Percentiles rank a stretch among this genome's conserved stretches.
These are phyloP conservation scores for Pythium insidiosum DNA, from an alignment of 352 stramenopile species.

Conservation along the genomic window DNA sequence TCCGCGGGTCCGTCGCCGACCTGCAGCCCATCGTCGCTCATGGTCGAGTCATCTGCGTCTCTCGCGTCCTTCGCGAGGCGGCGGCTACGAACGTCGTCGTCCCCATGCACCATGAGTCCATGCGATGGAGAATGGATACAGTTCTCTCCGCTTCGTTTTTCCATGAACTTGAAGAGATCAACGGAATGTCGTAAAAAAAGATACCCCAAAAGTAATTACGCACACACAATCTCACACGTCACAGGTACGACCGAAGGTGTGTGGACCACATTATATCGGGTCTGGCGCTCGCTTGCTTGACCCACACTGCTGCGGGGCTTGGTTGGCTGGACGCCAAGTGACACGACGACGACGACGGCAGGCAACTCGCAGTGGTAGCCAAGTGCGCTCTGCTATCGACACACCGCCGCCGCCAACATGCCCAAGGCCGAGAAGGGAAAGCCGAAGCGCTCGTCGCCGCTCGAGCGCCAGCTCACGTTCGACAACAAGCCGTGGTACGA, in stretches of 20 bases:
- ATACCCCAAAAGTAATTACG: not conserved
- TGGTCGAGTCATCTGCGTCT: too few relatives aligned
- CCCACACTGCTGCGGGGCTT: slow-evolving; percentile 6
- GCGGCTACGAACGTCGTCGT: slow-evolving; percentile 12
- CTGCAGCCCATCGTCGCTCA: slow-evolving; percentile 24
- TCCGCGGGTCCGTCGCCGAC: slow-evolving; percentile 4
- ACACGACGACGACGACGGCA: slow-evolving; percentile 6
- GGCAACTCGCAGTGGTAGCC: too few relatives aligned
- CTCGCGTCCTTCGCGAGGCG: too few relatives aligned
- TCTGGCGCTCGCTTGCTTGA: not conserved
- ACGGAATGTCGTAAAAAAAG: not conserved
- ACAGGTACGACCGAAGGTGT: not conserved
- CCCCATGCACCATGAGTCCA: slow-evolving; percentile 5
- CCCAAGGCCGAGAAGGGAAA: slow-evolving; percentile 68
- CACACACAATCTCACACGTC: too few relatives aligned
- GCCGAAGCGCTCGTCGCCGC: slow-evolving; percentile 75
- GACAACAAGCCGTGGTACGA: slow-evolving; percentile 86
- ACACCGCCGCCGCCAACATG: slow-evolving; percentile 22
- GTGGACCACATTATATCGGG: slow-evolving; percentile 12
- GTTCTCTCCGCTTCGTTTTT: too few relatives aligned
- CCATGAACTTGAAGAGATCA: too few relatives aligned
- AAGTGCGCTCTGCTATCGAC: too few relatives aligned
- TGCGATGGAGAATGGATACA: too few relatives aligned
- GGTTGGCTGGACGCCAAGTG: slow-evolving; percentile 15
- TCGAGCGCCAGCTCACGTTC: slow-evolving; percentile 82